phyloP scores from a whole-genome alignment of 2,329 filamentous ascomycete species.

The Fusarium metavorans region DNA sequence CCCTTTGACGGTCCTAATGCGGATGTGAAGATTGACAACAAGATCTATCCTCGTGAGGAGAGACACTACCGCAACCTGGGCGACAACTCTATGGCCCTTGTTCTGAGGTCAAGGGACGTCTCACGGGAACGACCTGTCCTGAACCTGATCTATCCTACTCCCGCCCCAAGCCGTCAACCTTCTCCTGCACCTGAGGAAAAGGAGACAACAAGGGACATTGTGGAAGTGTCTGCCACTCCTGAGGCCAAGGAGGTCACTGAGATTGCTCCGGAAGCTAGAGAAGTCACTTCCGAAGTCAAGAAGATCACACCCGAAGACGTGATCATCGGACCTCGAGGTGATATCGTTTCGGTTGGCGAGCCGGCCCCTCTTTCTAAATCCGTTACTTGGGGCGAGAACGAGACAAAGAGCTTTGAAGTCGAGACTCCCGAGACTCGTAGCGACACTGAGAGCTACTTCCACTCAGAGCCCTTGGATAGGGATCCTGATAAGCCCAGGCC shows the following conservation, averaged over 20 bases:
- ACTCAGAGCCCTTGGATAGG: conserved; percentile 23
- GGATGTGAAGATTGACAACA: conserved; percentile 72
- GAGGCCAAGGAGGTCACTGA: conserved; percentile 3
- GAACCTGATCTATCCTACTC: conserved; percentile 72
- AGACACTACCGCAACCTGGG: conserved; percentile 49
- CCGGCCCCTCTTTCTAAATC: conserved; percentile 58
- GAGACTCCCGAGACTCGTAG: conserved; percentile 65
- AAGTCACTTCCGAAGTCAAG: not conserved
- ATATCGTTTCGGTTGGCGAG: conserved; percentile 51
- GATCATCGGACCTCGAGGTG: conserved; percentile 55
- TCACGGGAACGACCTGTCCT: conserved; percentile 68
- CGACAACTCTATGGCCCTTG: conserved; percentile 44
- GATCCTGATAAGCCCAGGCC: conserved; percentile 49
- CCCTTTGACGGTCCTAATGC: conserved; percentile 70
- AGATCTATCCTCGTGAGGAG: conserved; percentile 66
- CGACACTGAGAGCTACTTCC: conserved; percentile 47
- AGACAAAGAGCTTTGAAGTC: conserved; percentile 73
- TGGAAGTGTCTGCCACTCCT: conserved; percentile 33
- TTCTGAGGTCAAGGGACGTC: conserved; percentile 62
- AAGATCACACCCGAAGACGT: conserved; percentile 48
- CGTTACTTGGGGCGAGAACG: conserved; percentile 74
- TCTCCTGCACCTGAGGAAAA: conserved; percentile 56
- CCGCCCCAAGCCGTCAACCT: conserved; percentile 54
- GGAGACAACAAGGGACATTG: conserved; percentile 27
- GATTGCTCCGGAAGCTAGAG: not conserved